phyloP scores from a whole-genome alignment of 257 asterid species.

The Gentiana dahurica region DNA sequence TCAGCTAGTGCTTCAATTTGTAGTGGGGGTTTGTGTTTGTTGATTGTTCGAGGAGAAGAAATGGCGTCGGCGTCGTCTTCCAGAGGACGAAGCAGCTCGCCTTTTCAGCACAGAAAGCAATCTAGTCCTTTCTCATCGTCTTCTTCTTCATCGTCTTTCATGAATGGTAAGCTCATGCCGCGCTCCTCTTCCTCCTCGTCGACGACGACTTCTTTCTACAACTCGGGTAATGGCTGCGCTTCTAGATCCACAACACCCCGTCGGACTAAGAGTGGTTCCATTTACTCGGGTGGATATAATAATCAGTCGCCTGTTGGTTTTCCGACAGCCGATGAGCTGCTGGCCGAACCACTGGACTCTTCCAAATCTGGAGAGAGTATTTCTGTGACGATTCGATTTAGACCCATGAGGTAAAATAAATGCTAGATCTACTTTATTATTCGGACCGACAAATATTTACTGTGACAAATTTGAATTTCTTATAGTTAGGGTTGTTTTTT shows the following conservation, averaged over 20 bases:
- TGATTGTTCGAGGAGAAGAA: conserved; percentile 11
- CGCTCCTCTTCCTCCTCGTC: conserved; percentile 58
- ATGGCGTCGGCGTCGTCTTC: conserved; percentile 73
- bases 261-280: conserved; percentile 29
- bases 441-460: conserved; percentile 19
- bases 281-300: conserved; percentile 23
- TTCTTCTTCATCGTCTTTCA: conserved; percentile 76
- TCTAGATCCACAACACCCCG: conserved; percentile 74
- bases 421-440: conserved; percentile 44
- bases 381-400: conserved; percentile 88
- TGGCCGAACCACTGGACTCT: conserved; percentile 48
- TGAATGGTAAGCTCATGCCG: conserved; percentile 56
- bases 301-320: conserved; percentile 49
- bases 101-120: conserved; percentile 46
- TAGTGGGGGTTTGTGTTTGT: conserved; percentile 1
- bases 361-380: conserved; percentile 88
- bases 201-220: conserved; percentile 51
- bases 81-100: conserved; percentile 85
- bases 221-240: conserved; percentile 31
- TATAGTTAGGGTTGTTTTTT: conserved; percentile 26
- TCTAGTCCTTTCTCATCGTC: conserved; percentile 77
- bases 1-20: neutral
- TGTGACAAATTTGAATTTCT: conserved; percentile 8
- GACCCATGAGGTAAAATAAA: conserved; percentile 73
- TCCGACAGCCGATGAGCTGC: conserved; percentile 56